Percentiles rank a stretch among this genome's conserved stretches.
Evolutionary conservation across 2,329 filamentous ascomycete species (phyloP).

Genomic region (Shiraia bambusicola): DNA sequence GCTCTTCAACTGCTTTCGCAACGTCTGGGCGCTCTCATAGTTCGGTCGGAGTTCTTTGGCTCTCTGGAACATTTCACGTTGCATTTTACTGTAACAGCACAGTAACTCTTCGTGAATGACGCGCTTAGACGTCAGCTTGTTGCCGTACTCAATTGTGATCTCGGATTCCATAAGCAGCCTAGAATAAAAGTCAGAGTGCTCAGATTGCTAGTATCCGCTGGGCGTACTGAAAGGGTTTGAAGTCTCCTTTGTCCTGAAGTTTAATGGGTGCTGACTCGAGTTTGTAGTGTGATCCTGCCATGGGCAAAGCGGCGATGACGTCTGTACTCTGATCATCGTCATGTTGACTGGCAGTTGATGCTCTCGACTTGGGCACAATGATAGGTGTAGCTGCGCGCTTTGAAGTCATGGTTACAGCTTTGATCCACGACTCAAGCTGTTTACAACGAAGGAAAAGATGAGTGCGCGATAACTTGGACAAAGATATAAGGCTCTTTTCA

Average conservation of each 20-base stretch:
- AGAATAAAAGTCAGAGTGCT: background rate
- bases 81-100: conserved; percentile 12
- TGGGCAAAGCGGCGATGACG: no score
- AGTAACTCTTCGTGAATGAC: conserved; percentile 15
- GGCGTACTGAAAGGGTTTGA: conserved; percentile 5
- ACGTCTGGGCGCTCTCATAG: background rate
- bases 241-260: background rate
- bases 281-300: no score
- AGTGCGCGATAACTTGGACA: no score
- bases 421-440: no score
- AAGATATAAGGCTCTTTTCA: no score
- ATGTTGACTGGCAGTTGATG: no score
- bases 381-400: no score
- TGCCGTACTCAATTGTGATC: conserved; percentile 18
- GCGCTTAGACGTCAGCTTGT: conserved; percentile 3
- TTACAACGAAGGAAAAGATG: no score
- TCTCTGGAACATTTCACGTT: background rate
- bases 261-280: no score
- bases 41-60: conserved; percentile 1
- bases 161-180: conserved; percentile 13
- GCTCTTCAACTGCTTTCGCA: conserved; percentile 1
- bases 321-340: no score
- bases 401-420: no score
- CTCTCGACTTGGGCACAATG: no score
- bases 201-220: background rate